Evolutionary conservation across 768 basidiomycete species (phyloP).

Genomic region (Hericium rajendrae): DNA sequence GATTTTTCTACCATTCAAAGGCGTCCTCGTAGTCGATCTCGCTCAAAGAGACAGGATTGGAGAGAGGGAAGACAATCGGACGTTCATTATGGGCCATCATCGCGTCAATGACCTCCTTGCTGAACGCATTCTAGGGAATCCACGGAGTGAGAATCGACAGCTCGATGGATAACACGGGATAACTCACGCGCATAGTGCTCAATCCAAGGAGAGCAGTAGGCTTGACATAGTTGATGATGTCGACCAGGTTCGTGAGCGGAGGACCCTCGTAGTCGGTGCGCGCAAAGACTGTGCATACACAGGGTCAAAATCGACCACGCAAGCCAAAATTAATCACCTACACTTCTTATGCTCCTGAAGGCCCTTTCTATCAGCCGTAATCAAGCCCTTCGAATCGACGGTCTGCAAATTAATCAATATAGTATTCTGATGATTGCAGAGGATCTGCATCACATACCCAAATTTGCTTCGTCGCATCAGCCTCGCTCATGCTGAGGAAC

Average conservation of each 20-base stretch:
- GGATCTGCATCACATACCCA: slow-evolving; percentile 36
- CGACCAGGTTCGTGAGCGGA: slow-evolving; percentile 66
- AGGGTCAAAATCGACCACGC: background rate
- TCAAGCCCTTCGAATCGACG: slow-evolving; percentile 80
- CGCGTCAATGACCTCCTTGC: slow-evolving; percentile 52
- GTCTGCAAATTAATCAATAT: slow-evolving; percentile 2
- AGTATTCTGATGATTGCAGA: background rate
- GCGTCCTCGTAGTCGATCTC: slow-evolving; percentile 77
- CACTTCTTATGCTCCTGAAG: slow-evolving; percentile 82
- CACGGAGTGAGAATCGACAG: background rate
- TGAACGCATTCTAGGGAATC: slow-evolving; percentile 59
- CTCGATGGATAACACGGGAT: slow-evolving; percentile 2
- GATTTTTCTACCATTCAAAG: slow-evolving; percentile 43
- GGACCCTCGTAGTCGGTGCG: slow-evolving; percentile 71
- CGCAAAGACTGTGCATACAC: slow-evolving; percentile 56
- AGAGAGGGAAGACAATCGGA: slow-evolving; percentile 90
- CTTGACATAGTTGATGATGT: slow-evolving; percentile 72
- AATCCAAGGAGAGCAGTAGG: slow-evolving; percentile 87
- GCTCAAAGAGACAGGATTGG: slow-evolving; percentile 76
- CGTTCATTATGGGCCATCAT: slow-evolving; percentile 78
- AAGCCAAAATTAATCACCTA: slow-evolving; percentile 20
- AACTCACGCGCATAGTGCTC: slow-evolving; percentile 60
- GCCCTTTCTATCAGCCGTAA: slow-evolving; percentile 61
- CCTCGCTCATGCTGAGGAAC: slow-evolving; percentile 60
- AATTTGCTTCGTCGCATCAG: slow-evolving; percentile 70